A percentile compares a stretch with the other conserved stretches of the same genome.
Evolutionary conservation across 805 yeast species (phyloP).

Genomic region (Suhomyces sp.): DNA sequence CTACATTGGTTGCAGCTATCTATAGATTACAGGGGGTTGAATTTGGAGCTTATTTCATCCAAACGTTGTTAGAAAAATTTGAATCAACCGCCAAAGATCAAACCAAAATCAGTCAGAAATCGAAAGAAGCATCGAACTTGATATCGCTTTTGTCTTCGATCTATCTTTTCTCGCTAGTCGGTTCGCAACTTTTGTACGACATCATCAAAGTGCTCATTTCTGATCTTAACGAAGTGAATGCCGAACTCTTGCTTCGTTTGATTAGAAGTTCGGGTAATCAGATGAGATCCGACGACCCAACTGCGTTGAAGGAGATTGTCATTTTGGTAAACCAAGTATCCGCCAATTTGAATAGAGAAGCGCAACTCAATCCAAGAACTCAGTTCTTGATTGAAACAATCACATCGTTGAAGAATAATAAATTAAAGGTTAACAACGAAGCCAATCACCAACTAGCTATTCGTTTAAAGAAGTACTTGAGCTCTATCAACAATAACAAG

Average conservation of each 20-base stretch:
- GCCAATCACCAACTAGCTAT: slow-evolving; percentile 49
- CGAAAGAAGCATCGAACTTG: slow-evolving; percentile 59
- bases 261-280: slow-evolving; percentile 77
- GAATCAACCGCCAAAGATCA: slow-evolving; percentile 38
- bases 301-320: slow-evolving; percentile 77
- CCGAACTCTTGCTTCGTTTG: slow-evolving; percentile 73
- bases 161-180: slow-evolving; percentile 73
- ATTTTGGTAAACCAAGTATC: slow-evolving; percentile 50
- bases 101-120: slow-evolving; percentile 13
- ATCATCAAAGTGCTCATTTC: slow-evolving; percentile 54
- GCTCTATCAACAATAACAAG: slow-evolving; percentile 46
- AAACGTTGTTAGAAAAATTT: slow-evolving; percentile 70
- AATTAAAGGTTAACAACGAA: slow-evolving; percentile 56
- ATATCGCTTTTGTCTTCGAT: slow-evolving; percentile 72
- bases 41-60: slow-evolving; percentile 84
- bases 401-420: slow-evolving; percentile 81
- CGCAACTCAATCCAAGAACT: slow-evolving; percentile 56
- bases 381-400: slow-evolving; percentile 83
- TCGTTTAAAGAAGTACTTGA: slow-evolving; percentile 63
- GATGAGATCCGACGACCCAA: slow-evolving; percentile 87
- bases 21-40: slow-evolving; percentile 81
- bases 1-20: slow-evolving; percentile 71
- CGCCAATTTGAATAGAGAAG: slow-evolving; percentile 31
- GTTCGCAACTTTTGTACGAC: slow-evolving; percentile 75
- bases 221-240: slow-evolving; percentile 63